Evolutionary conservation across 176 grass and related monocot species (phyloP), one percentile per base, ranked within the genome.

Genomic region (Areca catechu): DNA sequence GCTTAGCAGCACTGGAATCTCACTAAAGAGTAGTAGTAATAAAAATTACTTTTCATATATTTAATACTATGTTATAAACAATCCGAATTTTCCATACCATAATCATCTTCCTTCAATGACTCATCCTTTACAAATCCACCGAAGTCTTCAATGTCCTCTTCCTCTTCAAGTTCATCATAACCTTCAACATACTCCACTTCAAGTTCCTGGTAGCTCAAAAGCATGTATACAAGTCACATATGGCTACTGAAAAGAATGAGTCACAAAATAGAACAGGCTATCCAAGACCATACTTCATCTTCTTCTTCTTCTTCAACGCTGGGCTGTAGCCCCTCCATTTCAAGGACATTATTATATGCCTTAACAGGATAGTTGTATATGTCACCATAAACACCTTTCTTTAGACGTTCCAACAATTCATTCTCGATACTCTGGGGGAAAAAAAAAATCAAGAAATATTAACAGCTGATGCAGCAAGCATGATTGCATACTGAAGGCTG

Each of bases 61-160:
- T 43, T 43, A 43, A 43, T 43, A 43, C 9, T 29, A 29, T 43
- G 1, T 43, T 43, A 43, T 43, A 43, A 43, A 43, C 14, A 43
- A 43, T 43, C 34, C 14, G 9, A 43, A 12, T 12, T 43, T 43
- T 43, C 34, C 6, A 14, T 73, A 90, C 78, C 77, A 53, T 56
- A 55, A 27, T 80, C 66, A 60, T 69, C 79, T 24, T 61, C 62
- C 49, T 74, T 60, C 56, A 54, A 67, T 16, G 51, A 54, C 5
- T 34, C 65, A 17, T 67, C 51, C 20, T 67, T 55, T 20, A 60
- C 19, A 4, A 80, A 62, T 65, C 72, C 82, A 62, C 76, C 79
- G 27, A 88, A 85, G 53, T 97, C 86, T 82, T 90, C 92, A 15
- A 90, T 96, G 61, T 96, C 86, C 49, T 96, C 90, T 52, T 85